Evolutionary conservation across 495 filamentous ascomycete species (phyloP), one percentile per base, ranked within the genome.

Genomic region (Hypoxylon perforatum): DNA sequence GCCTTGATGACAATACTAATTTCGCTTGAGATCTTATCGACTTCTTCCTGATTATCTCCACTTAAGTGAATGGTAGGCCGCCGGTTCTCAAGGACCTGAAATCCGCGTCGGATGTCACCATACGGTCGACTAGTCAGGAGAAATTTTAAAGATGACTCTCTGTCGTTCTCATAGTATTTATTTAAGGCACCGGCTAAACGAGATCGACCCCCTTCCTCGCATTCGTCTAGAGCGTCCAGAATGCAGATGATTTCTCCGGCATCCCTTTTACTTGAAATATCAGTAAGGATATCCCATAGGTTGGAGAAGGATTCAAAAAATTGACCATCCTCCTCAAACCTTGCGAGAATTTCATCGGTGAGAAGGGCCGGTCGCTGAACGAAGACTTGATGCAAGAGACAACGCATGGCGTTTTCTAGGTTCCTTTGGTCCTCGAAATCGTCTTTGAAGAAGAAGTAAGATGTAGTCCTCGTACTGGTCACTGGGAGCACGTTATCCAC

Each of bases 361-460:
- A 83, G 57, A 23, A 82, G 74, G 21, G 22, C 25, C 12, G 36
- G 67, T n/a, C 65, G 73, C 36, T 70, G 52, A 0, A 46, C 47
- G 55, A 84, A 81, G 3, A 87, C 50, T 63, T 86, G 82, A 53
- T 81, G 82, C 21, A 87, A 62, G 10, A 88, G 65, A 14, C 76
- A 76, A 17, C 75, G 76, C 1, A 86, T 59, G 6, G 83, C 83
- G 23, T 58, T 75, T 11, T 60, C 51, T 4, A 71, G 49, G 6
- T 49, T 81, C 45, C 68, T 83, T 50, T 85, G 81, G 17, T 84
- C 76, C 9, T 72, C 67, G 38, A 76, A 76, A 58, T 81, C 80
- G 35, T 86, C 83, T 52, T 86, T 87, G 73, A 88, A 87, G 67
- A 87, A 87, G 73, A 87, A 88, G 65, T 83, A 86, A 53, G 82